Conservation (phyloP, 768 basidiomycete genomes). For the Phlebiopsis gigantea region DNA sequence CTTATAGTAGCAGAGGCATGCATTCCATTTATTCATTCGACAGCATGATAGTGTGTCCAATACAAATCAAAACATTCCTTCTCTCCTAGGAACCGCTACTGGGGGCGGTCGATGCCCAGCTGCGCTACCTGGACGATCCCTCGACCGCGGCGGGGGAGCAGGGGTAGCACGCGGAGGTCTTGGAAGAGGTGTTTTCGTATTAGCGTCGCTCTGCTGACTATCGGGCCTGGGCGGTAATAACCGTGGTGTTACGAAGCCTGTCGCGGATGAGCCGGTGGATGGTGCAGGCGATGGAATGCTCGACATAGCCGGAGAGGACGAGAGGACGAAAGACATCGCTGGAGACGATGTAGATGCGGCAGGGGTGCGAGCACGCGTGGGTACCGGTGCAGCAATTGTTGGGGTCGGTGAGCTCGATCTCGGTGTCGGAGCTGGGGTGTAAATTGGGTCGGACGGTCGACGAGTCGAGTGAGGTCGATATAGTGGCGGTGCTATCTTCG, state of each 20-base stretch:
- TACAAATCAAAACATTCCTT: slow-evolving; percentile 53
- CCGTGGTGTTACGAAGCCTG: background rate
- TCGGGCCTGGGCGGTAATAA: background rate
- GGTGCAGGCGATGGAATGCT: slow-evolving; percentile 7
- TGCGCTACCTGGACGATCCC: slow-evolving; percentile 58
- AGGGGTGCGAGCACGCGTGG: slow-evolving; percentile 14
- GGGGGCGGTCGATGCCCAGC: slow-evolving; percentile 43
- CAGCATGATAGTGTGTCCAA: background rate
- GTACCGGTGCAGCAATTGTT: slow-evolving; percentile 10
- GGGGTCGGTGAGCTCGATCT: slow-evolving; percentile 20
- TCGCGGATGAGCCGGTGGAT: background rate
- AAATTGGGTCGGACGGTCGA: slow-evolving; percentile 28
- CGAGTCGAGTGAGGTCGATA: slow-evolving; percentile 23
- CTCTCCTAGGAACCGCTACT: slow-evolving; percentile 48
- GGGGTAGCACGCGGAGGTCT: slow-evolving; percentile 28
- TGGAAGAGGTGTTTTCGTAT: background rate
- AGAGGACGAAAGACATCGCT: background rate
- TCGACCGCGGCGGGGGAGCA: slow-evolving; percentile 60
- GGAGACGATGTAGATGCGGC: slow-evolving; percentile 10
- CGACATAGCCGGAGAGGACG: slow-evolving; percentile 10
- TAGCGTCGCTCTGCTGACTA: background rate
- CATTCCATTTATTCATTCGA: no score
- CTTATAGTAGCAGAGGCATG: no score
- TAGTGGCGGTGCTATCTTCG: slow-evolving; percentile 20
- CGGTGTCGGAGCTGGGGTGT: slow-evolving; percentile 23